Conservation (phyloP, 257 asterid genomes). For the Petrea volubilis region DNA sequence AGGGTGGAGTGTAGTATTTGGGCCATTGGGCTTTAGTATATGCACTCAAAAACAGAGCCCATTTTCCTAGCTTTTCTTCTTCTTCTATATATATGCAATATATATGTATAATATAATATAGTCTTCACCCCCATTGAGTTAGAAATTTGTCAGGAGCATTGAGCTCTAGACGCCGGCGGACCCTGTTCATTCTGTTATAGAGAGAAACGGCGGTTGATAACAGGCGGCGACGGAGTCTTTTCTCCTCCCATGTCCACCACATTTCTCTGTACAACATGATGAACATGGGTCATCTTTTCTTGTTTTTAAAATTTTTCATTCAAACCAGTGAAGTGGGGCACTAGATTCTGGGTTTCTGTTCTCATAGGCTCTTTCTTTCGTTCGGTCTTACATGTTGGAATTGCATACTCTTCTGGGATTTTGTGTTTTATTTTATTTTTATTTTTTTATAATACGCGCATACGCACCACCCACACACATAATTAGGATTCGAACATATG, state of each 20-base stretch:
- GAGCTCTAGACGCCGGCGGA: slow-evolving; percentile 1
- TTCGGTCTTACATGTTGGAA: background rate
- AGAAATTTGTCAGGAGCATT: background rate
- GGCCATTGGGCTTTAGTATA: background rate
- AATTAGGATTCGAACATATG: no score
- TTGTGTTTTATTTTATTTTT: no score
- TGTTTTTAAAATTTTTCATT: background rate
- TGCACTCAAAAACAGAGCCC: background rate
- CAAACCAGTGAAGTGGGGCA: background rate
- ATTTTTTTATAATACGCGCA: no score
- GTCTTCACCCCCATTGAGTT: background rate
- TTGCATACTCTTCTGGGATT: background rate
- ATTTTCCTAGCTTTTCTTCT: background rate
- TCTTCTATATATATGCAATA: no score
- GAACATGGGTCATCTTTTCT: background rate
- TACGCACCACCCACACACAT: no score
- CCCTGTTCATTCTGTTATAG: slow-evolving; percentile 1
- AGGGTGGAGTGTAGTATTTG: background rate
- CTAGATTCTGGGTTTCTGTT: background rate
- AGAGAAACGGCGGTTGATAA: slow-evolving; percentile 22
- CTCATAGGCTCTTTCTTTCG: background rate
- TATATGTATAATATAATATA: no score
- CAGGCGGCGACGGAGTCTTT: no score
- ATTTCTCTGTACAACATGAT: slow-evolving; percentile 18
- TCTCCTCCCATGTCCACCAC: background rate